Percentiles rank a stretch among this genome's conserved stretches.
Evolutionary conservation across 177 flowering plant species (phyloP).

Genomic region (Telopea speciosissima): DNA sequence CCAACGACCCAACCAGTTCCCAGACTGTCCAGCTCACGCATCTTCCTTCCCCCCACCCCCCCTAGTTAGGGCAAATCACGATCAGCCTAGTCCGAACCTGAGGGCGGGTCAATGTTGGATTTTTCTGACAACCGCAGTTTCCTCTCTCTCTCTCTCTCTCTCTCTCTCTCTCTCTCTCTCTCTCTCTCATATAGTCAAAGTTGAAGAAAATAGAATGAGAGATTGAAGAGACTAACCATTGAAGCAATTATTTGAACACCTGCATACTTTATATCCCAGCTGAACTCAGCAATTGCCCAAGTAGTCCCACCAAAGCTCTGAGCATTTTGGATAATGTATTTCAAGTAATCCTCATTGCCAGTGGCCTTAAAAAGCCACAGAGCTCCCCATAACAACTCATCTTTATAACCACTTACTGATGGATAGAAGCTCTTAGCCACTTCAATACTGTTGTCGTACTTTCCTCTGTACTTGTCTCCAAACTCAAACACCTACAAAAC

Average conservation of each 20-base stretch:
- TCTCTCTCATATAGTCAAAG: too few species aligned
- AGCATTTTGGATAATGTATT: constrained; percentile 50
- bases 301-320: constrained; percentile 62
- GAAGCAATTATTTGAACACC: constrained; percentile 81
- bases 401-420: constrained; percentile 86
- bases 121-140: too few species aligned
- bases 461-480: constrained; percentile 76
- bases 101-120: too few species aligned
- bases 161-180: too few species aligned
- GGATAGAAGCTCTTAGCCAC: constrained; percentile 71
- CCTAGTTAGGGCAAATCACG: too few species aligned
- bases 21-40: too few species aligned
- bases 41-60: too few species aligned
- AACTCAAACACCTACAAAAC: constrained; percentile 86
- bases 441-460: constrained; percentile 56
- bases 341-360: constrained; percentile 46
- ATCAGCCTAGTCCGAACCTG: too few species aligned
- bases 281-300: constrained; percentile 86
- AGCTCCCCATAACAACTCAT: constrained; percentile 91
- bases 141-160: too few species aligned
- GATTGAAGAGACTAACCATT: constrained; percentile 37
- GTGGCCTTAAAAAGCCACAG: constrained; percentile 92
- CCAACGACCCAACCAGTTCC: too few species aligned
- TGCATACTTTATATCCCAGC: constrained; percentile 96
- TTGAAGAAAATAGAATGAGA: too few species aligned